These are phyloP conservation scores for Mentha longifolia DNA, from an alignment of 257 asterid species.

Conservation along the genomic window DNA sequence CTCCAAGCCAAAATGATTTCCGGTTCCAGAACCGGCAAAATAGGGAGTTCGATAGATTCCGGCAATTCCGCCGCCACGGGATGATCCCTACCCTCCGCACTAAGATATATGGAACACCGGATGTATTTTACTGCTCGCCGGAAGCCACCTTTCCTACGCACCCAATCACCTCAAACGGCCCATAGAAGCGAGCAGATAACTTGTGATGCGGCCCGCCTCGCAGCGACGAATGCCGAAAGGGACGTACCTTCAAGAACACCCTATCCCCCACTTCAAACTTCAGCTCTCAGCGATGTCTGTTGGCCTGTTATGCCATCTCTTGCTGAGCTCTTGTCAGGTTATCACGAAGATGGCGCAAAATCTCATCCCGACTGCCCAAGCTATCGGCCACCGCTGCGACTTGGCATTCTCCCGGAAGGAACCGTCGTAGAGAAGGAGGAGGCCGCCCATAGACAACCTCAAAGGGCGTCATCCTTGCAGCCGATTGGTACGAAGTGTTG, in stretches of 20 bases:
- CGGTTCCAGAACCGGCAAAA: background rate
- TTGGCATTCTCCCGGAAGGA: background rate
- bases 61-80: background rate
- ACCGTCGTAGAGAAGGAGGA: background rate
- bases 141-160: conserved; percentile 1
- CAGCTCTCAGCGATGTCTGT: conserved; percentile 1
- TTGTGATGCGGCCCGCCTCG: background rate
- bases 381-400: background rate
- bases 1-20: conserved; percentile 4
- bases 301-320: background rate
- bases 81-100: background rate
- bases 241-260: conserved; percentile 4
- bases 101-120: background rate
- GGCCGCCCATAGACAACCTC: conserved; percentile 4
- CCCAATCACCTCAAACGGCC: background rate
- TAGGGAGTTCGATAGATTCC: background rate
- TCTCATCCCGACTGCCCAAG: background rate
- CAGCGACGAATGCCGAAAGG: background rate
- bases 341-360: background rate
- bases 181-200: background rate
- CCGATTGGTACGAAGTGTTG: background rate
- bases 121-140: background rate
- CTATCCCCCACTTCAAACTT: background rate
- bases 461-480: background rate
- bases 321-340: background rate